Percentiles rank a stretch among this genome's conserved stretches.
Conservation (phyloP, 495 filamentous ascomycete species). For the Aspergillus hancockii region DNA sequence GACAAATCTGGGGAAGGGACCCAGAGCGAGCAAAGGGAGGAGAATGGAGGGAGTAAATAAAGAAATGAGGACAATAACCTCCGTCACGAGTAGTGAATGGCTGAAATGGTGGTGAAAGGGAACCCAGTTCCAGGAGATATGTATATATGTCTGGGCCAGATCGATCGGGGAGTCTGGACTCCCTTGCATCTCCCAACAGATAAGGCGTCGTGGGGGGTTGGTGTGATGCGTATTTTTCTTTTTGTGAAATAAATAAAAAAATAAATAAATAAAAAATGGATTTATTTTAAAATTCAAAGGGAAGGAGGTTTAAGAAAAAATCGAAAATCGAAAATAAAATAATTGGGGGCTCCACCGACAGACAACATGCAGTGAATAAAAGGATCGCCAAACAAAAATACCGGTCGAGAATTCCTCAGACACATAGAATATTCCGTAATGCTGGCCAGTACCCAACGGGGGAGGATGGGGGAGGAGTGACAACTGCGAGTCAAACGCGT, state of each 20-base stretch:
- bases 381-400: conserved; percentile 21
- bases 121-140: conserved; percentile 9
- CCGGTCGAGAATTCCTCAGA: conserved; percentile 17
- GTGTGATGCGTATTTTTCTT: conserved; percentile 12
- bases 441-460: conserved; percentile 21
- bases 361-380: conserved; percentile 2
- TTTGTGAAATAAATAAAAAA: conserved; percentile 1
- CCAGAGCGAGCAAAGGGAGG: conserved; percentile 1
- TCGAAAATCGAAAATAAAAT: conserved; percentile 7
- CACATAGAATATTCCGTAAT: conserved; percentile 15
- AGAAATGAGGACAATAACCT: conserved; percentile 6
- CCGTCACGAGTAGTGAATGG: conserved; percentile 15
- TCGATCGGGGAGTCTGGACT: conserved; percentile 30
- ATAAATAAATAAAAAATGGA: conserved; percentile 10
- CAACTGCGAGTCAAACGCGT: conserved; percentile 27
- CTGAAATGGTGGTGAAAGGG: conserved; percentile 13
- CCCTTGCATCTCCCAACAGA: conserved; percentile 32
- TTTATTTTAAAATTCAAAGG: conserved; percentile 11
- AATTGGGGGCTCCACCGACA: conserved; percentile 9
- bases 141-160: conserved; percentile 19
- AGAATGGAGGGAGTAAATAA: conserved; percentile 15
- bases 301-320: conserved; percentile 7
- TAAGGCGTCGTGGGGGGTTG: conserved; percentile 30
- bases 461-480: conserved; percentile 16
- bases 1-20: conserved; percentile 1